Conservation (phyloP, 2,329 filamentous ascomycete genomes). For the Xylariales sp. region DNA sequence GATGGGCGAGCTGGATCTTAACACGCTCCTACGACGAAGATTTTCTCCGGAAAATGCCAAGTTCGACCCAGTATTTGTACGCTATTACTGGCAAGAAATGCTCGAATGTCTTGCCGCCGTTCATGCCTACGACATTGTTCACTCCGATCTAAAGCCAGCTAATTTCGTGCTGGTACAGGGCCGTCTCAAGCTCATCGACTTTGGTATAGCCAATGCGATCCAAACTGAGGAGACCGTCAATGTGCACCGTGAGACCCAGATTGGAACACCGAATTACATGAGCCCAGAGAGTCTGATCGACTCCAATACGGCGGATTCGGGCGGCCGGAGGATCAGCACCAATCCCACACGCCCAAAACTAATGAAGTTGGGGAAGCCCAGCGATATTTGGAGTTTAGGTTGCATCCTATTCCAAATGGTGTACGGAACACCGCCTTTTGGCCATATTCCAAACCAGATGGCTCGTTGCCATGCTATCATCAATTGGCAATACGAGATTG, state of each 20-base stretch:
- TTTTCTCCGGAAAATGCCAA: conserved; percentile 77
- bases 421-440: conserved; percentile 95
- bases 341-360: conserved; percentile 69
- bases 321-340: conserved; percentile 52
- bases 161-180: conserved; percentile 96
- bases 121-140: conserved; percentile 90
- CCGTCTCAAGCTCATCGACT: conserved; percentile 94
- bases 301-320: conserved; percentile 68
- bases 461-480: conserved; percentile 88
- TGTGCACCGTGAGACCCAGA: conserved; percentile 93
- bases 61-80: conserved; percentile 89
- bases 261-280: conserved; percentile 99
- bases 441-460: conserved; percentile 88
- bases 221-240: conserved; percentile 96
- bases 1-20: conserved; percentile 92
- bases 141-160: conserved; percentile 95
- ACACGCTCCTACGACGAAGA: conserved; percentile 81
- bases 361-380: conserved; percentile 96
- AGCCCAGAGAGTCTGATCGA: conserved; percentile 94
- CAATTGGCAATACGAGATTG: conserved; percentile 78
- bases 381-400: conserved; percentile 94
- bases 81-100: conserved; percentile 99
- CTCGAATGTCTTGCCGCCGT: conserved; percentile 92
- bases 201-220: conserved; percentile 97
- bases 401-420: conserved; percentile 99